Evolutionary conservation across 2,329 filamentous ascomycete genomes (phyloP), one percentile per base, ranked within the genome.

Genomic region (Elsinoe ampelina): DNA sequence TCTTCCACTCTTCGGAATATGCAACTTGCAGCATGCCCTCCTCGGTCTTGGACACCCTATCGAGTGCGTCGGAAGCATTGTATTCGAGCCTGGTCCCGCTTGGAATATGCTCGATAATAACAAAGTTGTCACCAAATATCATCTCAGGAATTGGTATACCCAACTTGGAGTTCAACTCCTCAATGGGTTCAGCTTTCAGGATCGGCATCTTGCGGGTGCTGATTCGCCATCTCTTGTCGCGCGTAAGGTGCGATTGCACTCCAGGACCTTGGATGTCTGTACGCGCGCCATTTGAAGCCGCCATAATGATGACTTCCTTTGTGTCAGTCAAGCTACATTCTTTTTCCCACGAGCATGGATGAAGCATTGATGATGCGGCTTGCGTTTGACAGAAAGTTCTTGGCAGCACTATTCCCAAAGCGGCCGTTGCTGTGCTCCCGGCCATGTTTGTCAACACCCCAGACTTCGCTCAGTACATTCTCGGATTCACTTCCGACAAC

Each of bases 91-190:
- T 76, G 89, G 90, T 98, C 43, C 83, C 82, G n/a, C 80, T 83
- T 17, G 80, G 78, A n/a, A 74, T 60, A 73, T 97, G 89, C 55
- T 83, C 77, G 59, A 98, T 79, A 5, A 81, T 75, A 39, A 95
- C 84, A 58, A 86, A 76, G 71, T 98, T 98, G 76, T 98, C 91
- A 60, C 93, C 93, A 68, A 98, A 98, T 62, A 98, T 98, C 93
- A 98, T 98, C 75, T 98, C 93, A 7, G 93, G 93, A 39, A 92
- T 83, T 15, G 92, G 84, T 67, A 98, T 96, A 30, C 85, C 84
- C 55, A 98, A 79, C 61, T 81, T 82, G 58, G 79, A 77, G 39
- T 85, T 84, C 82, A 98, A 88, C 36, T 81, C 82, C 67, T 95
- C 90, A 67, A 98, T 97, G 52, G 90, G 87, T 5, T 81, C 87